These are phyloP conservation scores for Ustulina deusta DNA, from an alignment of 2,329 filamentous ascomycete genomes.

Conservation along the genomic window DNA sequence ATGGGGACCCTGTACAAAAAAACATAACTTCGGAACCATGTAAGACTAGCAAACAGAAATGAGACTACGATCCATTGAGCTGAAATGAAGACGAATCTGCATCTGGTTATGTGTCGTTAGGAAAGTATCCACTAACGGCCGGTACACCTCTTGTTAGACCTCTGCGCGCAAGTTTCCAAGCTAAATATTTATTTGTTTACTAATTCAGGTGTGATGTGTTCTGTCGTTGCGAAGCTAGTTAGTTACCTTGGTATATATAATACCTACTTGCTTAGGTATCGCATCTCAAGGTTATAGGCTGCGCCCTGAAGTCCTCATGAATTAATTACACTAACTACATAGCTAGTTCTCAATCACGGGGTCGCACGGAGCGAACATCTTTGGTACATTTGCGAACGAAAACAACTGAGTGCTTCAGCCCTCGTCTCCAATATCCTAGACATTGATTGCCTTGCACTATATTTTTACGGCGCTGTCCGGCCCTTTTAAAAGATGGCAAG, in stretches of 20 bases:
- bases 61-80: not conserved
- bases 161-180: not conserved
- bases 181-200: not conserved
- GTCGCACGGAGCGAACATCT: not conserved
- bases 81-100: constrained; percentile 1
- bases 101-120: constrained; percentile 16
- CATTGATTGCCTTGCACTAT: not conserved
- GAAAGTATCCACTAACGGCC: constrained; percentile 1
- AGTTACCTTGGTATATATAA: not conserved
- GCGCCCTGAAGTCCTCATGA: too few species aligned
- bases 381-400: too few species aligned
- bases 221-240: not conserved
- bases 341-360: too few species aligned
- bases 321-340: too few species aligned
- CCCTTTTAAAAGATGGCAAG: not conserved
- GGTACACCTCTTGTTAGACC: not conserved
- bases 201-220: not conserved
- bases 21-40: constrained; percentile 9
- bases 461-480: not conserved
- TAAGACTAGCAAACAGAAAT: constrained; percentile 19
- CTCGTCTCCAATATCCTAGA: not conserved
- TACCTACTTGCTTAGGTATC: too few species aligned
- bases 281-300: too few species aligned
- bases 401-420: not conserved
- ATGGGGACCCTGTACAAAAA: constrained; percentile 26